Percentiles rank a stretch among this genome's conserved stretches.
Conservation (phyloP, 164 flowering plant genomes). For the Berberis thunbergii region DNA sequence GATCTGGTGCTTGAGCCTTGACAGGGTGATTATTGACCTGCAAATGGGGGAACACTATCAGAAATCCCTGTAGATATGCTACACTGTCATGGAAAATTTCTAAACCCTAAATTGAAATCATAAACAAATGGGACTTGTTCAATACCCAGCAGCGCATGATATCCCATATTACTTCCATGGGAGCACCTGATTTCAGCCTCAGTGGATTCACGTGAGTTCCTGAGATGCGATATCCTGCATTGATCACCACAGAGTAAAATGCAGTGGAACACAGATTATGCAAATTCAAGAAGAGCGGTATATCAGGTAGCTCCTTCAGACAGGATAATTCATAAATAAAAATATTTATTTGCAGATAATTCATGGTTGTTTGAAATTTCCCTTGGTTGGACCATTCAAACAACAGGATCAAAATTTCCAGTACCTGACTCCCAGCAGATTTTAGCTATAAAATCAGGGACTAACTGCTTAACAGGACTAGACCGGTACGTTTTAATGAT, state of each 20-base stretch:
- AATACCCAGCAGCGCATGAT: constrained; percentile 99
- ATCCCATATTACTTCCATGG: constrained; percentile 97
- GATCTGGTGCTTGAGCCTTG: constrained; percentile 71
- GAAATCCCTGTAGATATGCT: not conserved
- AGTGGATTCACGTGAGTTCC: constrained; percentile 87
- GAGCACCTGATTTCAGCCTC: constrained; percentile 92
- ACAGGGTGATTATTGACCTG: constrained; percentile 57
- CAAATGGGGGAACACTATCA: constrained; percentile 1
- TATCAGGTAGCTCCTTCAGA: constrained; percentile 86
- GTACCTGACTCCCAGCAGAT: too few species aligned
- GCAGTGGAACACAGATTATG: constrained; percentile 84
- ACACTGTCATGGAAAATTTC: not conserved
- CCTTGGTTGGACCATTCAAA: too few species aligned
- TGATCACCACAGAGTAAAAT: constrained; percentile 88
- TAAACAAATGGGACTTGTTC: constrained; percentile 5
- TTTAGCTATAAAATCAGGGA: too few species aligned
- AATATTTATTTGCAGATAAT: too few species aligned
- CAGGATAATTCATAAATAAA: too few species aligned
- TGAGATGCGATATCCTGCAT: constrained; percentile 92
- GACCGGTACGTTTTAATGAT: too few species aligned
- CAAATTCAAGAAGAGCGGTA: constrained; percentile 80
- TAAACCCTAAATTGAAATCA: not conserved
- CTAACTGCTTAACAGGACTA: too few species aligned
- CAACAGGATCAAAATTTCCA: too few species aligned
- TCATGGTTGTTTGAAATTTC: too few species aligned